Conservation (phyloP, 1,139 yeast genomes). For the Nakaseomyces delphensis region DNA sequence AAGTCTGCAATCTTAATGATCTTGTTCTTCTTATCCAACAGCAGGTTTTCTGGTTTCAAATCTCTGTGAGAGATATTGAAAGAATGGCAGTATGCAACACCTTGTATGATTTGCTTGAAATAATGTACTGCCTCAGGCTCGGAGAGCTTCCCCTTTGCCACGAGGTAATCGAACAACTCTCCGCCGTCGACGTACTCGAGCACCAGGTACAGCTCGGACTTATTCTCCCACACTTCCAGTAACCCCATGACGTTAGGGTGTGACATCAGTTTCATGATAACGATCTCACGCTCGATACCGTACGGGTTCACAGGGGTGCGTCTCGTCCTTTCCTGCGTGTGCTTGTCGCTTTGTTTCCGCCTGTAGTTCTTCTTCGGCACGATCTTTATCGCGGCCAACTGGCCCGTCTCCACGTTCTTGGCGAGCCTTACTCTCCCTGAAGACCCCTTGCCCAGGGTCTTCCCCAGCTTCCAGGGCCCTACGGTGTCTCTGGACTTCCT, state of each 20-base stretch:
- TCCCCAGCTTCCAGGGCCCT: constrained; percentile 78
- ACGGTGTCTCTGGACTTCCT: constrained; percentile 35
- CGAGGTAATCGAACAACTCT: constrained; percentile 65
- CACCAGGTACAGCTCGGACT: constrained; percentile 63
- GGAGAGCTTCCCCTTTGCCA: constrained; percentile 72
- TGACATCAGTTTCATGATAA: constrained; percentile 68
- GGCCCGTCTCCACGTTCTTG: constrained; percentile 58
- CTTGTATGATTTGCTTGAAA: constrained; percentile 65
- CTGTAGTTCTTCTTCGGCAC: constrained; percentile 45
- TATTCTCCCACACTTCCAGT: constrained; percentile 80
- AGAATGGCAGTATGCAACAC: constrained; percentile 77
- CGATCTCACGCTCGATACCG: constrained; percentile 76
- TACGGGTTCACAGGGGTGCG: constrained; percentile 42
- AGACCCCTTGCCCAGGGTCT: constrained; percentile 74
- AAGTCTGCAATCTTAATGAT: constrained; percentile 76
- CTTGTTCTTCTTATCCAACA: constrained; percentile 51
- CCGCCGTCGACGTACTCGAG: constrained; percentile 81
- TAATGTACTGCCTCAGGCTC: constrained; percentile 67
- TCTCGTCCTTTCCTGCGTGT: constrained; percentile 26
- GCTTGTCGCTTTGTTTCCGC: constrained; percentile 22
- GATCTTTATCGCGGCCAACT: constrained; percentile 73
- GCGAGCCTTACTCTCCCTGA: constrained; percentile 74
- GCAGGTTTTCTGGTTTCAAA: constrained; percentile 67
- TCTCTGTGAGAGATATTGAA: constrained; percentile 77
- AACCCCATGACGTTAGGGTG: constrained; percentile 70